Evolutionary conservation across 192 early-diverging fungal species (phyloP).

Genomic region (Coemansia sp.): DNA sequence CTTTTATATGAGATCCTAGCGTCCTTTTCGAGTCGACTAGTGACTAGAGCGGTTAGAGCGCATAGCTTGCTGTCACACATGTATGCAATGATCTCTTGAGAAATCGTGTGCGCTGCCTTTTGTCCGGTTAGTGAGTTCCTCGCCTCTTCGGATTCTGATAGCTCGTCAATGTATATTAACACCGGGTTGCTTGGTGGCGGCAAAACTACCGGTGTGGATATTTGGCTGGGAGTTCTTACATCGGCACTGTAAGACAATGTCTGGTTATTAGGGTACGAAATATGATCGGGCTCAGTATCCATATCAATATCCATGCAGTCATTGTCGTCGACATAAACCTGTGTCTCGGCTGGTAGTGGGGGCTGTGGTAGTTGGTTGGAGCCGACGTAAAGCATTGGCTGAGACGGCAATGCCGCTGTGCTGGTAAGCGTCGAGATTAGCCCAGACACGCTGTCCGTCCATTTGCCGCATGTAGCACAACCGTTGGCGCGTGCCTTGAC

Average conservation of each 20-base stretch:
- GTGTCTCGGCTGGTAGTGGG: neutral
- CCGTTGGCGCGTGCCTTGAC: conserved; percentile 41
- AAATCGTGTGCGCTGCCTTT: conserved; percentile 20
- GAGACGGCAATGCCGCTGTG: neutral
- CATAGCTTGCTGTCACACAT: conserved; percentile 14
- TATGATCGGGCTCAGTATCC: conserved; percentile 1
- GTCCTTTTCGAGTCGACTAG: conserved; percentile 18
- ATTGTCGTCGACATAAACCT: conserved; percentile 1
- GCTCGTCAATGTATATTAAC: conserved; percentile 33
- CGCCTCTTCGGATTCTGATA: conserved; percentile 3
- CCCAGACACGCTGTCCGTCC: conserved; percentile 9
- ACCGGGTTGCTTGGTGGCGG: conserved; percentile 8
- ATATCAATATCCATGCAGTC: conserved; percentile 21
- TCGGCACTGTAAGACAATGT: neutral
- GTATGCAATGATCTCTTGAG: conserved; percentile 21
- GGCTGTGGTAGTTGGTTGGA: neutral
- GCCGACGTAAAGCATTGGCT: neutral
- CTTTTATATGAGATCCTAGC: neutral
- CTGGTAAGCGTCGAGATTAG: conserved; percentile 16
- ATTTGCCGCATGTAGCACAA: conserved; percentile 35
- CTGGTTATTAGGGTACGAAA: neutral
- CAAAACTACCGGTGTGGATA: neutral
- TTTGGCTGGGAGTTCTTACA: neutral
- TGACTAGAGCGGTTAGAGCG: conserved; percentile 20
- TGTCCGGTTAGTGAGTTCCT: neutral